Evolutionary conservation across 148 eudicot species (phyloP).

Genomic region (Rhododendron ferrugineum): DNA sequence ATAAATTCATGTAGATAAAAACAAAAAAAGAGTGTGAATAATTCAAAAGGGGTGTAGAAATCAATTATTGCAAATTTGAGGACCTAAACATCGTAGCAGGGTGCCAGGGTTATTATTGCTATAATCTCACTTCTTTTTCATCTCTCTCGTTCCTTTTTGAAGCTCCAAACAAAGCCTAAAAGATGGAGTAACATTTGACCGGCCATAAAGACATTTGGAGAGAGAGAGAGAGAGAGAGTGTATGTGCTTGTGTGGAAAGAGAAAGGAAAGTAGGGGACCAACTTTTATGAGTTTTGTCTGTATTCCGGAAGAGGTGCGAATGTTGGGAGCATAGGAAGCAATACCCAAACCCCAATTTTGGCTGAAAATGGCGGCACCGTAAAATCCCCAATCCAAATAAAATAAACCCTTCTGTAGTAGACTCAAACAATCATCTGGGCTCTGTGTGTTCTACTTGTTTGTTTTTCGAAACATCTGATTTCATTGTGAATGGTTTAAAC

Average conservation of each 20-base stretch:
- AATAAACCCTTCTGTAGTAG: neutral
- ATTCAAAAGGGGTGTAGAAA: too few relatives aligned
- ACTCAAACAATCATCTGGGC: neutral
- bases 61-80: too few relatives aligned
- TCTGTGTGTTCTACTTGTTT: neutral
- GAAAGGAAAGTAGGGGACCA: constrained; percentile 15
- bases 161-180: neutral
- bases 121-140: too few relatives aligned
- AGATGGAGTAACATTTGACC: neutral
- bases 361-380: constrained; percentile 24
- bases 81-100: too few relatives aligned
- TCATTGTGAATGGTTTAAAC: neutral
- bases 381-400: neutral
- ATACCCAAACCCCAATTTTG: constrained; percentile 10
- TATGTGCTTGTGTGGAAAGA: neutral
- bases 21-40: too few relatives aligned
- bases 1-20: too few relatives aligned
- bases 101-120: too few relatives aligned
- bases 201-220: neutral
- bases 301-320: constrained; percentile 28
- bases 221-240: neutral
- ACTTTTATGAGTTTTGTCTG: constrained; percentile 10
- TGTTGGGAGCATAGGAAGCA: constrained; percentile 48
- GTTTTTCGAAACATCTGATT: neutral
- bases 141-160: neutral